Percentiles rank a stretch among this genome's conserved stretches.
Conservation (phyloP, 331 rosid species). For the Arachis monticola region DNA sequence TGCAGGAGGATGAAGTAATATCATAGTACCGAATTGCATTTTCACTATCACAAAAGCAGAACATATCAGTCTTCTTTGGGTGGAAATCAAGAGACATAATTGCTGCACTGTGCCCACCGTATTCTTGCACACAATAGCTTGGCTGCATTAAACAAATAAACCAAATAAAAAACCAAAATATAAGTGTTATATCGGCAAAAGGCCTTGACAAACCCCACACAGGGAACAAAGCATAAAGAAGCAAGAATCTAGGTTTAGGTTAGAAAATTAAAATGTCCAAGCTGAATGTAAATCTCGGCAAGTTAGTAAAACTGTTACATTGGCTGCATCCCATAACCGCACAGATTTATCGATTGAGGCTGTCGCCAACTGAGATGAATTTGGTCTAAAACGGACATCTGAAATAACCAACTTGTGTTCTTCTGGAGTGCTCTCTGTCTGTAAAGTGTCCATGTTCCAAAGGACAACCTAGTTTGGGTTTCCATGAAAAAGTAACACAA, state of each 20-base stretch:
- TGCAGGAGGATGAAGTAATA: slow-evolving; percentile 46
- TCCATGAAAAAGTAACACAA: slow-evolving; percentile 29
- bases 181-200: slow-evolving; percentile 31
- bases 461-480: slow-evolving; percentile 47
- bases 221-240: slow-evolving; percentile 26
- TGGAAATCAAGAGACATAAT: slow-evolving; percentile 65
- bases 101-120: slow-evolving; percentile 50
- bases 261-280: slow-evolving; percentile 8
- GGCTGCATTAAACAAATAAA: slow-evolving; percentile 48
- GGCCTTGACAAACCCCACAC: background rate
- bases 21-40: slow-evolving; percentile 58
- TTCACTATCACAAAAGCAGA: slow-evolving; percentile 54
- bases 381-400: slow-evolving; percentile 81
- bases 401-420: slow-evolving; percentile 62
- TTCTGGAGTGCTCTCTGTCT: slow-evolving; percentile 60
- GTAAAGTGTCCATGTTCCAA: slow-evolving; percentile 74
- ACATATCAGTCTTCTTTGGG: slow-evolving; percentile 60
- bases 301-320: slow-evolving; percentile 48
- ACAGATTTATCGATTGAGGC: slow-evolving; percentile 70
- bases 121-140: slow-evolving; percentile 48
- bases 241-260: slow-evolving; percentile 24
- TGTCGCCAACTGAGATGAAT: slow-evolving; percentile 70
- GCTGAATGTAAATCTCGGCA: background rate
- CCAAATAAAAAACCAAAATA: background rate
- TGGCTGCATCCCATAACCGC: slow-evolving; percentile 75